Base-by-base conservation (phyloP, 768 basidiomycete genomes). In the Trametes villosa region DNA sequence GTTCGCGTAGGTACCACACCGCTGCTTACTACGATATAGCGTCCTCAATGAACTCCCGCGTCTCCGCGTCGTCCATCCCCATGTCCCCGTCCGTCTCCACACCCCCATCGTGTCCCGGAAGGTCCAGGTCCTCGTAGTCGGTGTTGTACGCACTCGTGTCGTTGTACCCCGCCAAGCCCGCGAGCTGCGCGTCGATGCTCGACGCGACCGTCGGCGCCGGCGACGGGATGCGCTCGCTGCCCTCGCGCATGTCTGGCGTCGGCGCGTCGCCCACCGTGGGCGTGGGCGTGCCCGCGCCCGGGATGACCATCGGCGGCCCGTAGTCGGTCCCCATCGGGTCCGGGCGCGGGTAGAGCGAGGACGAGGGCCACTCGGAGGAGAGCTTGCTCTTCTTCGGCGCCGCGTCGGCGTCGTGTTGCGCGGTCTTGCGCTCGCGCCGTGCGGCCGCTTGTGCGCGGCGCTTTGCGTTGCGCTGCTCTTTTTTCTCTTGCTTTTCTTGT, bases 121-220 rank as follows among this genome's bases (percentile, higher is more conserved):
- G 34, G 40, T 27, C 70, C 66, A 31, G 72, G 9, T 76, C 77
- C 45, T 73, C 72, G 53, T 74, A 73, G 47, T 85, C 85, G 0
- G 86, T 83, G 53, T 82, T 83, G 58, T 86, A 86, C 27, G 81
- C 85, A 60, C 84, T 86, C 65, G 59, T 81, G 80, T 15, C 63
- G 53, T 59, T 47, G 59, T 51, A 54, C 42, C 45, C 52, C 30
- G 46, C 61, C 44, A 48, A 52, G 12, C 64, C 65, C 31, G 59
- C 65, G 53, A 65, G 81, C 29, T 75, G 79, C 36, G 74, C 66
- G 57, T 86, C 84, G 15, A 77, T 76, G 57, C 78, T 81, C 24
- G 85, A 86, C 13, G 76, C 74, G 38, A 75, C 75, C 4, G 83
- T 84, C 20, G 80, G 82, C 29, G 81, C 80, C 31, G 84, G 83